phyloP scores from a whole-genome alignment of 1,139 yeast species.

The Zhuliangozyma parablackwelliae region DNA sequence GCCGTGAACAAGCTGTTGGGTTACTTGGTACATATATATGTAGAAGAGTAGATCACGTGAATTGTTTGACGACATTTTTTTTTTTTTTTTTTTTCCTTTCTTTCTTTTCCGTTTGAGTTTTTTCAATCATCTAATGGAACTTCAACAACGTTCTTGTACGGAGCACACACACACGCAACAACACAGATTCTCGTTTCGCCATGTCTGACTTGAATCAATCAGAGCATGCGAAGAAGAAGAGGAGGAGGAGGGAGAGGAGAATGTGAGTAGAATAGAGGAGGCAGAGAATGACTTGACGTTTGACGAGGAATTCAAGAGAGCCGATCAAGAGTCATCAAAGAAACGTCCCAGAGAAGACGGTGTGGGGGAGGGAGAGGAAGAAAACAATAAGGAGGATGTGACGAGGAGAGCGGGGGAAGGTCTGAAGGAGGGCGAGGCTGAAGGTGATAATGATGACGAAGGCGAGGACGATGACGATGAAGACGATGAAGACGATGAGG shows the following conservation, averaged over 20 bases:
- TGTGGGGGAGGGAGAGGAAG: constrained; percentile 2
- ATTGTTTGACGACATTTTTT: no score
- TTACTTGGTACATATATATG: constrained; percentile 40
- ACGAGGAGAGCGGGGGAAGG: neutral
- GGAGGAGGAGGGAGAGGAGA: constrained; percentile 1
- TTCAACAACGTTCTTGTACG: no score
- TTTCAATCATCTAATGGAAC: no score
- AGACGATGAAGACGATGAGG: constrained; percentile 62
- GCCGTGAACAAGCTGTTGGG: constrained; percentile 69
- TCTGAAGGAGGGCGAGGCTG: constrained; percentile 3
- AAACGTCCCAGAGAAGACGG: constrained; percentile 1
- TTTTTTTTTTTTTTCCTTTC: neutral
- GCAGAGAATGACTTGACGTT: constrained; percentile 9
- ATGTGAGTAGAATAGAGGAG: neutral
- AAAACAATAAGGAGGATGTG: neutral
- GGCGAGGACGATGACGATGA: constrained; percentile 42
- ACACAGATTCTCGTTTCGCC: neutral
- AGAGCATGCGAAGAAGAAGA: constrained; percentile 6
- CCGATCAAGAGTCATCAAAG: constrained; percentile 4
- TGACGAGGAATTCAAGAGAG: constrained; percentile 12
- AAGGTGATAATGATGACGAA: constrained; percentile 1
- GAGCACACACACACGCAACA: neutral
- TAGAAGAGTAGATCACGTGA: constrained; percentile 22
- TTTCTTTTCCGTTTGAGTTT: neutral
- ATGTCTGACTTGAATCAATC: neutral